These are phyloP conservation scores for Kentomonas sorsogonicus DNA, from an alignment of 208 protist genomes.

Conservation along the genomic window DNA sequence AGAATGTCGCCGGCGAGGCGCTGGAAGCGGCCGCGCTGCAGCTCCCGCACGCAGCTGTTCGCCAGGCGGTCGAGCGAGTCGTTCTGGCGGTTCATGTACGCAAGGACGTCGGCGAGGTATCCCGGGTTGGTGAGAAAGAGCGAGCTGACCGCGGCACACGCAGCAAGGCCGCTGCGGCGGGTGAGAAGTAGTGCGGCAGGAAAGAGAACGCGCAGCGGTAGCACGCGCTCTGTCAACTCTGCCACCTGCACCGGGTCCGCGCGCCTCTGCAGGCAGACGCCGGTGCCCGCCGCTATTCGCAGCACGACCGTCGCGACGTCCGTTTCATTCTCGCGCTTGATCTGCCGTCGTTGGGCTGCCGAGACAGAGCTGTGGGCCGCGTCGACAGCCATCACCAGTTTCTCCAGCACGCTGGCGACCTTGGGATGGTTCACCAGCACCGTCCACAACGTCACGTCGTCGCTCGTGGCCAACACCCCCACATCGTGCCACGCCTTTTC, in stretches of 20 bases:
- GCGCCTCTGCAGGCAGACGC: conserved; percentile 20
- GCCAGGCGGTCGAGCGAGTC: conserved; percentile 48
- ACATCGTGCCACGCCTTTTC: conserved; percentile 61
- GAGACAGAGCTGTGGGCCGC: conserved; percentile 60
- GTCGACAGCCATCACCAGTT: conserved; percentile 50
- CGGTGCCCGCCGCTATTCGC: conserved; percentile 47
- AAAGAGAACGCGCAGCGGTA: conserved; percentile 46
- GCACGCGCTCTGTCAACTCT: conserved; percentile 26
- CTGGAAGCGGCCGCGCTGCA: conserved; percentile 73
- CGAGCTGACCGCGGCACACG: conserved; percentile 53
- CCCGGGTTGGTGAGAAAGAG: conserved; percentile 52
- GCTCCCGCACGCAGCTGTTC: conserved; percentile 48
- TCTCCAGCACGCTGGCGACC: conserved; percentile 34
- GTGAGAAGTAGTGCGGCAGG: conserved; percentile 44
- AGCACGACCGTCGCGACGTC: conserved; percentile 42
- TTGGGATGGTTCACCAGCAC: conserved; percentile 53
- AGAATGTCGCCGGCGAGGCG: conserved; percentile 73
- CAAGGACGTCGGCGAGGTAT: conserved; percentile 45
- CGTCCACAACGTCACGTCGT: conserved; percentile 84
- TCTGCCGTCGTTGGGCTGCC: conserved; percentile 22
- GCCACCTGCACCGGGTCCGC: conserved; percentile 40
- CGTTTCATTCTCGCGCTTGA: conserved; percentile 34
- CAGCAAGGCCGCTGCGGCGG: conserved; percentile 46
- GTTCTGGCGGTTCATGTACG: conserved; percentile 45
- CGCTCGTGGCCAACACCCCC: conserved; percentile 42